These are phyloP conservation scores for Xylaria sp. DNA, from an alignment of 2,329 filamentous ascomycete genomes.

Conservation along the genomic window DNA sequence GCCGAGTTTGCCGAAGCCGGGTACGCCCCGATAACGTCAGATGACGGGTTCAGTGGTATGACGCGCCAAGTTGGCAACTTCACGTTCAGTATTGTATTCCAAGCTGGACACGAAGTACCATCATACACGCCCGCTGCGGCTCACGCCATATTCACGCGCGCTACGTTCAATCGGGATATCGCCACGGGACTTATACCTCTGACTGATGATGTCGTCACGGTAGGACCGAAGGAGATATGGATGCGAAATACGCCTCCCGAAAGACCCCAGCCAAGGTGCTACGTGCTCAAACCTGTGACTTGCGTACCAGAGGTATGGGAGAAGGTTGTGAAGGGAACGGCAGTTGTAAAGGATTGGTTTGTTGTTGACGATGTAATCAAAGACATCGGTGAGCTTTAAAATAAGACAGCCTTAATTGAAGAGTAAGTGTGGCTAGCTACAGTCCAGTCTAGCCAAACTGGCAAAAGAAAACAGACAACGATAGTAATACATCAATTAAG, in stretches of 20 bases:
- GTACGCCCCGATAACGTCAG: conserved; percentile 62
- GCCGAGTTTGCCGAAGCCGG: conserved; percentile 68
- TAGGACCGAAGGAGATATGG: conserved; percentile 44
- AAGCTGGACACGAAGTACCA: conserved; percentile 31
- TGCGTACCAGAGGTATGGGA: conserved; percentile 39
- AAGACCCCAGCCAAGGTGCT: conserved; percentile 34
- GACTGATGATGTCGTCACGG: conserved; percentile 50
- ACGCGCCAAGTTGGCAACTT: conserved; percentile 72
- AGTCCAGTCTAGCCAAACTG: background rate
- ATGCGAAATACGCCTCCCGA: conserved; percentile 54
- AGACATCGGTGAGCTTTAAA: background rate
- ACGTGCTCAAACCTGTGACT: conserved; percentile 36
- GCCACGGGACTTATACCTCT: conserved; percentile 61
- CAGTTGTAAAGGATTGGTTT: conserved; percentile 39
- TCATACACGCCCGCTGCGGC: conserved; percentile 23
- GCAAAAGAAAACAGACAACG: background rate
- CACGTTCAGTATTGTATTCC: conserved; percentile 55
- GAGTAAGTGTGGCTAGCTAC: background rate
- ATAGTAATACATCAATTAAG: background rate
- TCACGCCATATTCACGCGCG: conserved; percentile 47
- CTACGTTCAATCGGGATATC: conserved; percentile 59
- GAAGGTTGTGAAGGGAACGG: conserved; percentile 34
- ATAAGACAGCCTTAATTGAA: too few relatives aligned
- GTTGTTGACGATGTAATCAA: conserved; percentile 38
- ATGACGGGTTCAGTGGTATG: conserved; percentile 56